Percentiles rank a stretch among this genome's conserved stretches.
Evolutionary conservation across 805 yeast genomes (phyloP).

Genomic region (Ogataea salicorniae): DNA sequence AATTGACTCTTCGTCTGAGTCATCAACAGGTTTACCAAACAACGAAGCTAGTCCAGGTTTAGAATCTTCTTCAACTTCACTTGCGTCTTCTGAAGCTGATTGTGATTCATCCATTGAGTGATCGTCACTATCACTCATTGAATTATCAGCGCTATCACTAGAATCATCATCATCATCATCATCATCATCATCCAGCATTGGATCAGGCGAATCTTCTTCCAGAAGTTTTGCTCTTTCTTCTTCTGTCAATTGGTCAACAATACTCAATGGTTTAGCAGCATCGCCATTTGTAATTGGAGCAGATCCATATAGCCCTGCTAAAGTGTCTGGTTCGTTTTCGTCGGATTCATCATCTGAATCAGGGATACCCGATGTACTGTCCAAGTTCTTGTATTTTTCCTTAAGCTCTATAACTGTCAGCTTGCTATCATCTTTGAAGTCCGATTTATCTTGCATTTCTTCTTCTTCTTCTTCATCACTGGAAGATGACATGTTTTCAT

Average conservation of each 20-base stretch:
- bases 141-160: conserved; percentile 11
- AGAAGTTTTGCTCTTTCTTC: conserved; percentile 18
- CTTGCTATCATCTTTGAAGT: conserved; percentile 38
- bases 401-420: conserved; percentile 52
- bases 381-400: conserved; percentile 48
- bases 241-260: conserved; percentile 26
- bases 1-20: conserved; percentile 34
- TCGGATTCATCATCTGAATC: conserved; percentile 19
- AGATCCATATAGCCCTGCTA: conserved; percentile 33
- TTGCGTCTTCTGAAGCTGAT: conserved; percentile 15
- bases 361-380: conserved; percentile 13
- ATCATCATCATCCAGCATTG: conserved; percentile 20
- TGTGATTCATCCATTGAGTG: conserved; percentile 12
- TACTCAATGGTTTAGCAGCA: conserved; percentile 7
- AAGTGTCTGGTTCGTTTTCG: conserved; percentile 10
- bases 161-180: conserved; percentile 20
- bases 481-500: conserved; percentile 12
- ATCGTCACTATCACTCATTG: conserved; percentile 19
- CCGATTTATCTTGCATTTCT: background rate
- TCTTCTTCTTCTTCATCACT: conserved; percentile 8
- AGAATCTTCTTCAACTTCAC: conserved; percentile 19
- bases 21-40: conserved; percentile 28
- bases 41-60: conserved; percentile 33
- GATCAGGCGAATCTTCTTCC: conserved; percentile 16
- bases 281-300: conserved; percentile 6